Conservation (phyloP, 2,329 filamentous ascomycete genomes). For the Hymenoscyphus scutula region DNA sequence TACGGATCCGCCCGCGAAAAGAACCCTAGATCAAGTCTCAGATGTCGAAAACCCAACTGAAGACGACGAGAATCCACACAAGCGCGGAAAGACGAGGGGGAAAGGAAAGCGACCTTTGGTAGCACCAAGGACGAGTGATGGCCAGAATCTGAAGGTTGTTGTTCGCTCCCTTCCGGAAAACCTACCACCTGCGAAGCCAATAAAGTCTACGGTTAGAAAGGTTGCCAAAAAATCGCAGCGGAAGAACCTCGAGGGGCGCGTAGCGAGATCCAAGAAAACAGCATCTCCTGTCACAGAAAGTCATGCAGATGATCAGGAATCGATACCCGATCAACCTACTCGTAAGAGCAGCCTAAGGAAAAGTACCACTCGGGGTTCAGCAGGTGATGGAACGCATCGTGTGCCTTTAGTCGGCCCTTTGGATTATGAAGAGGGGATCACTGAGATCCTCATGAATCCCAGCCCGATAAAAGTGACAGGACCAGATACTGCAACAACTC, state of each 20-base stretch:
- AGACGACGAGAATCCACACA: background rate
- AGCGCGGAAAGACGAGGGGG: background rate
- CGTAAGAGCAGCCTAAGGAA: background rate
- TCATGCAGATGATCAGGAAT: background rate
- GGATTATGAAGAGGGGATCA: constrained; percentile 1
- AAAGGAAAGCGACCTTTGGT: constrained; percentile 2
- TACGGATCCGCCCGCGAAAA: background rate
- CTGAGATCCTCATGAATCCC: constrained; percentile 15
- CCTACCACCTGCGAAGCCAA: background rate
- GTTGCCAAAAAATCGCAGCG: background rate
- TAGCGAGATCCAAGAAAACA: background rate
- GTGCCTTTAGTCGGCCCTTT: background rate
- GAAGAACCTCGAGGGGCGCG: background rate
- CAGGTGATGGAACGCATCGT: background rate
- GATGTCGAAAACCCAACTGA: background rate
- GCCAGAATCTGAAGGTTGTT: background rate
- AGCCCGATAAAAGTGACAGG: constrained; percentile 16
- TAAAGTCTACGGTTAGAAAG: background rate
- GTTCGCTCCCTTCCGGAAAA: background rate
- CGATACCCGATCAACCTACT: background rate
- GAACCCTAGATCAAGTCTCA: background rate
- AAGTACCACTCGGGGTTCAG: background rate
- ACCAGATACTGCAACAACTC: background rate
- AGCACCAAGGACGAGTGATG: constrained; percentile 7
- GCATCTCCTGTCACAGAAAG: background rate